Percentiles rank a stretch among this genome's conserved stretches.
Evolutionary conservation across 176 grass and related monocot species (phyloP).

Genomic region (Oryza rufipogon): DNA sequence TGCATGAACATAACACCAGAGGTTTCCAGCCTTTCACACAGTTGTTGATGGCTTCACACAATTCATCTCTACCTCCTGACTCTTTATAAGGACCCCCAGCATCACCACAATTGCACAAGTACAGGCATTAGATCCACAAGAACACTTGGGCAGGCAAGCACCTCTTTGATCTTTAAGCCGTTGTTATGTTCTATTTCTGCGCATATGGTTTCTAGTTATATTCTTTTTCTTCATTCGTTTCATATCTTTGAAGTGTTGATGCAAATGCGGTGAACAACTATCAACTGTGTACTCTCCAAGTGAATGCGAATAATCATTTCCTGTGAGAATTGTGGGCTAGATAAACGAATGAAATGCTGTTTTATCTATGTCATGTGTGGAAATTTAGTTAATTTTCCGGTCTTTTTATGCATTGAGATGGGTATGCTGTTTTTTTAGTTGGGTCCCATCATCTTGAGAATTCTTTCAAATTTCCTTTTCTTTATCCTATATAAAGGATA

Average conservation of each 20-base stretch:
- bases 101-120: conserved; percentile 6
- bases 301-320: conserved; percentile 1
- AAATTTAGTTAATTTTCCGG: neutral
- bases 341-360: neutral
- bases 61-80: neutral
- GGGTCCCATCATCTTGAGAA: neutral
- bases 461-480: neutral
- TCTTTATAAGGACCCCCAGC: conserved; percentile 38
- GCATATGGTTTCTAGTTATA: neutral
- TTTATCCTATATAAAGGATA: neutral
- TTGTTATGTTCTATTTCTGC: conserved; percentile 26
- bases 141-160: conserved; percentile 14
- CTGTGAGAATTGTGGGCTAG: neutral
- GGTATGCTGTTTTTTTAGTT: neutral
- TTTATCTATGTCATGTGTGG: neutral
- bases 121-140: conserved; percentile 8
- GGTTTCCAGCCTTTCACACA: conserved; percentile 32
- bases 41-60: conserved; percentile 40
- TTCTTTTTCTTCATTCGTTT: neutral
- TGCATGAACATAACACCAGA: neutral
- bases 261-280: conserved; percentile 5
- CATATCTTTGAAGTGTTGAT: neutral
- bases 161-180: neutral
- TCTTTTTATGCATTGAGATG: neutral
- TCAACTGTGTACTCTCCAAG: conserved; percentile 7